Evolutionary conservation across 352 stramenopile genomes (phyloP), one percentile per base, ranked within the genome.

Genomic region (Globisporangium mamillatum): DNA sequence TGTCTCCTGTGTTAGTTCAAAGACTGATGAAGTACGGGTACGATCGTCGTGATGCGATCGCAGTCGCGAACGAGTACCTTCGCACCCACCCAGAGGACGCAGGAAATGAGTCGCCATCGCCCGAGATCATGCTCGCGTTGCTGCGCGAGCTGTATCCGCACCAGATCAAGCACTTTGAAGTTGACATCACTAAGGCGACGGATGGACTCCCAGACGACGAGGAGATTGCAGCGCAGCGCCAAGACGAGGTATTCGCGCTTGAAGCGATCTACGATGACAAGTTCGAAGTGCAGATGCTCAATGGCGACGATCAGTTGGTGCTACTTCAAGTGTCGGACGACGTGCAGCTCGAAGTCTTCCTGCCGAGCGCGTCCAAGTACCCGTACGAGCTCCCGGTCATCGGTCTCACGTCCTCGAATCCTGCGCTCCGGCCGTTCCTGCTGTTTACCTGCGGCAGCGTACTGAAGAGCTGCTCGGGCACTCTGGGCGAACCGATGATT

Each of bases 231-330:
- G 72, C 75, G 18, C 70, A 81, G 68, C 86, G 84, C 3, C 79
- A 91, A 60, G 84, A 96, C 41, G 88, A 96, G 41, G 71, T 93
- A 4, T 87, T 94, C 44, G 88, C 84, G 14, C 63, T 96, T 3
- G 86, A 94, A 66, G 81, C 88, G 8, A 96, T 96, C 56, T 96
- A 93, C 64, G 86, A 92, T 52, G 82, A 95, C 63, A 90, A 82
- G 60, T 64, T 93, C 2, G 64, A 57, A 18, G 68, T 82, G 10
- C 60, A 71, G 24, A 60, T 57, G 16, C 56, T 85, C 3, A 75
- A 72, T 3, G 69, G 75, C 24, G 63, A 62, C 16, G 54, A 69
- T 3, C 75, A 88, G 9, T 24, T 81, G 25, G 63, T 92, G 16
- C 59, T 74, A 46, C 78, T 93, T 57, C 67, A 88, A 22, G 68